Conservation (phyloP, 83 land plant species). For the Thuja plicata region DNA sequence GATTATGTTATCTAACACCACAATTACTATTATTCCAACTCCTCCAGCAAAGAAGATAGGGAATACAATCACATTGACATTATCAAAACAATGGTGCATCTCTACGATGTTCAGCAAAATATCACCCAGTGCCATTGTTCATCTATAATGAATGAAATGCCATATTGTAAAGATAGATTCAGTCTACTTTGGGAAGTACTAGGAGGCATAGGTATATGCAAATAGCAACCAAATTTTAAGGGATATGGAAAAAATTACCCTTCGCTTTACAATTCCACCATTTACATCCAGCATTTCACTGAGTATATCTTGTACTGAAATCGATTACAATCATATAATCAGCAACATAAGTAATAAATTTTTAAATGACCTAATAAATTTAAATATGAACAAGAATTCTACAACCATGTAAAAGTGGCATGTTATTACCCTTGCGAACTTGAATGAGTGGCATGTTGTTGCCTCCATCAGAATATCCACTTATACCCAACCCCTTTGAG, state of each 20-base stretch:
- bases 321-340: slow-evolving; percentile 23
- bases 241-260: slow-evolving; percentile 38
- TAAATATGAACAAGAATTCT: background rate
- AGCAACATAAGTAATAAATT: background rate
- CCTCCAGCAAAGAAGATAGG: background rate
- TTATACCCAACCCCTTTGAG: slow-evolving; percentile 1
- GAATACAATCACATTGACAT: background rate
- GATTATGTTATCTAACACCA: background rate
- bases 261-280: slow-evolving; percentile 80
- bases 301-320: slow-evolving; percentile 73
- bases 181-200: background rate
- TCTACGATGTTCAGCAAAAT: background rate
- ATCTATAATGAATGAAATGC: background rate
- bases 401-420: background rate
- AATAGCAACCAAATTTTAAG: background rate
- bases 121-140: background rate
- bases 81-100: background rate
- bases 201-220: background rate
- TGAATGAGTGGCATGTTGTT: background rate
- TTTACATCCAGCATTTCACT: slow-evolving; percentile 72
- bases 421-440: slow-evolving; percentile 29
- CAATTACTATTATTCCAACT: background rate
- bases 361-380: background rate
- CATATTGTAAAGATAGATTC: background rate
- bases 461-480: slow-evolving; percentile 50